phyloP scores from a whole-genome alignment of 2,329 filamentous ascomycete genomes.

The Exophiala calicioides region DNA sequence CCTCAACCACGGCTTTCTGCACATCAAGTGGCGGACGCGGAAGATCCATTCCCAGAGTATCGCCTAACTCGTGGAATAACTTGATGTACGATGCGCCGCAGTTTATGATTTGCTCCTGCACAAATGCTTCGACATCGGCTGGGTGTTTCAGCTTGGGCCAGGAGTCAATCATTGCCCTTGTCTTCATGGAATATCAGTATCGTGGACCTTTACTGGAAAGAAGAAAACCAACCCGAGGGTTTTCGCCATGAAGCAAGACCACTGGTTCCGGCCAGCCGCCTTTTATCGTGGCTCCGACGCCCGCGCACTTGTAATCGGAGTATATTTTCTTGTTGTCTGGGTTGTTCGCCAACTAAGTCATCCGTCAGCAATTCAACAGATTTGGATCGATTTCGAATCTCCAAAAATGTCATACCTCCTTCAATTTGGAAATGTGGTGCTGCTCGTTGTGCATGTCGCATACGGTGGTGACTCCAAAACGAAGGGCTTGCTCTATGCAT shows the following conservation, averaged over 20 bases:
- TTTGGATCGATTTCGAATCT: too few species aligned
- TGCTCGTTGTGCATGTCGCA: slow-evolving; percentile 19
- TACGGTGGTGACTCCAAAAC: slow-evolving; percentile 20
- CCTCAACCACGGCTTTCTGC: slow-evolving; percentile 47
- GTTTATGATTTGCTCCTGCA: slow-evolving; percentile 68
- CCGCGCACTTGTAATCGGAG: slow-evolving; percentile 50
- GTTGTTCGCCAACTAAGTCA: slow-evolving; percentile 10
- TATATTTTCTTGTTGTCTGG: slow-evolving; percentile 13
- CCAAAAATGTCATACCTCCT: too few species aligned
- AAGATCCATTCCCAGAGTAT: slow-evolving; percentile 41
- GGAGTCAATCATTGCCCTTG: slow-evolving; percentile 50
- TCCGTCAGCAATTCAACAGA: too few species aligned
- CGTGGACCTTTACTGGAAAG: slow-evolving; percentile 1
- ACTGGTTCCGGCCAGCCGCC: slow-evolving; percentile 49
- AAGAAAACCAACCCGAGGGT: too few species aligned
- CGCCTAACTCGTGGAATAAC: slow-evolving; percentile 79
- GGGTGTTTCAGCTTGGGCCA: slow-evolving; percentile 49
- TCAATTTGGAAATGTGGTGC: slow-evolving; percentile 3
- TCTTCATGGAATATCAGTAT: slow-evolving; percentile 36
- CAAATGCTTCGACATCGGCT: slow-evolving; percentile 45
- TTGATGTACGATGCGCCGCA: slow-evolving; percentile 88
- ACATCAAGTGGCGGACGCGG: slow-evolving; percentile 44
- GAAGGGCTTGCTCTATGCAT: slow-evolving; percentile 12
- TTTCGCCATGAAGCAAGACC: slow-evolving; percentile 5
- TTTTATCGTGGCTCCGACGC: slow-evolving; percentile 51